Evolutionary conservation across 1,139 yeast species (phyloP), one percentile per base, ranked within the genome.

Genomic region (Suhomyces guaymorum): DNA sequence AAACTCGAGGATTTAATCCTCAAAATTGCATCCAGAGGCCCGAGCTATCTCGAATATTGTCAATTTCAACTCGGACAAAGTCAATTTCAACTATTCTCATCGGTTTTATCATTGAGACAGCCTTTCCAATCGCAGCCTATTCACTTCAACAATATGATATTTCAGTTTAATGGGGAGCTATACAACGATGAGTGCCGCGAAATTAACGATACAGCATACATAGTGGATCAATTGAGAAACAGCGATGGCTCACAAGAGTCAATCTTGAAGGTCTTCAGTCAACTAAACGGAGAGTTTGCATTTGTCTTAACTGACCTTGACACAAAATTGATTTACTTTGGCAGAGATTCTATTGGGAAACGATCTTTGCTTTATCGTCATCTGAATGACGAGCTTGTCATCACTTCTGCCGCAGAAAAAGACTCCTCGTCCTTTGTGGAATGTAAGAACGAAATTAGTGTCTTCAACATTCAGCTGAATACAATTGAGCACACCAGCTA

Each of bases 101-200:
- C 96, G 0, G 87, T 92, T 0, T 63, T 92, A 15, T 82, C 95
- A 0, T 62, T 92, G 26, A 66, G 97, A 38, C 74, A 75, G 24
- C 97, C 97, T 1, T 76, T 86, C 46, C 78, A 85, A 0, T 48
- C 61, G 15, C 97, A 92, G 57, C 96, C 97, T 0, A 37, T 60
- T 1, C 36, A 33, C 2, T 24, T 43, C 12, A 59, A 55, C 7
- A 56, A 55, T 11, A 57, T 53, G 41, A 32, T 60, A 51, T 38
- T 80, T 44, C 96, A 86, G 51, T 92, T 83, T 61, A 92, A 92
- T 55, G 98, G 97, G 0, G 97, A 90, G 54, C 62, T 89, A 9
- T 90, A 90, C 55, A 81, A 82, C 46, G 51, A 57, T 1, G 80
- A 74, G 23, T 74, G 83, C 20, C 48, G 61, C 22, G 37, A 43